Percentiles rank a stretch among this genome's conserved stretches.
These are phyloP conservation scores for Ensete ventricosum DNA, from an alignment of 176 grass and related monocot species.

Conservation along the genomic window DNA sequence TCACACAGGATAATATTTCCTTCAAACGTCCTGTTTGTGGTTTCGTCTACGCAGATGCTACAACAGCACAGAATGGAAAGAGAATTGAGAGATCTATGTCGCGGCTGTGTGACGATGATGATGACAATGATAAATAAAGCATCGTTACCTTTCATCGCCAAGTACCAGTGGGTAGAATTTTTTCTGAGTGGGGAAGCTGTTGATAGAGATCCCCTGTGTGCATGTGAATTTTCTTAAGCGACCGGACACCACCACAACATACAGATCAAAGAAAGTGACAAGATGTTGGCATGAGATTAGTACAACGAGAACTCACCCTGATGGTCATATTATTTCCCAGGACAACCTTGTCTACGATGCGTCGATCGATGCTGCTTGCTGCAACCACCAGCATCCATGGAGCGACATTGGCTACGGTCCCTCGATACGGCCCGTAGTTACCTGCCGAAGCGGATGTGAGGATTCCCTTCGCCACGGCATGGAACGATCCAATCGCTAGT, in stretches of 20 bases:
- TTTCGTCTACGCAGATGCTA: no score
- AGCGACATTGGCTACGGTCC: constrained; percentile 21
- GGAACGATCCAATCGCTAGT: constrained; percentile 31
- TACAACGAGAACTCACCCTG: no score
- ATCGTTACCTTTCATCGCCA: background rate
- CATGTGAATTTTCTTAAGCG: no score
- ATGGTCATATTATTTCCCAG: constrained; percentile 9
- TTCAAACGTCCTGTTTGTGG: no score
- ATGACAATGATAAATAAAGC: no score
- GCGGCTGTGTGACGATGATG: no score
- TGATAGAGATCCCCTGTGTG: constrained; percentile 17
- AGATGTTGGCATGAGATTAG: no score
- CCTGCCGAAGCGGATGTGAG: constrained; percentile 21
- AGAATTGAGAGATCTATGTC: no score
- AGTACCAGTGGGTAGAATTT: background rate
- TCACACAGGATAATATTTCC: no score
- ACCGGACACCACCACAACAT: no score
- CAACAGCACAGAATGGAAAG: no score
- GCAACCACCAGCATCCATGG: constrained; percentile 31
- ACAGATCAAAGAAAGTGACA: no score
- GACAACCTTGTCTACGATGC: constrained; percentile 14
- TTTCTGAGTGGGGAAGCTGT: background rate
- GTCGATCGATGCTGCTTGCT: constrained; percentile 29
- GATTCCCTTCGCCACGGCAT: constrained; percentile 25
- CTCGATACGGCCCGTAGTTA: background rate